A percentile compares a stretch with the other conserved stretches of the same genome.
These are phyloP conservation scores for Trichosanthes truncata DNA, from an alignment of 306 rosid genomes.

Conservation along the genomic window DNA sequence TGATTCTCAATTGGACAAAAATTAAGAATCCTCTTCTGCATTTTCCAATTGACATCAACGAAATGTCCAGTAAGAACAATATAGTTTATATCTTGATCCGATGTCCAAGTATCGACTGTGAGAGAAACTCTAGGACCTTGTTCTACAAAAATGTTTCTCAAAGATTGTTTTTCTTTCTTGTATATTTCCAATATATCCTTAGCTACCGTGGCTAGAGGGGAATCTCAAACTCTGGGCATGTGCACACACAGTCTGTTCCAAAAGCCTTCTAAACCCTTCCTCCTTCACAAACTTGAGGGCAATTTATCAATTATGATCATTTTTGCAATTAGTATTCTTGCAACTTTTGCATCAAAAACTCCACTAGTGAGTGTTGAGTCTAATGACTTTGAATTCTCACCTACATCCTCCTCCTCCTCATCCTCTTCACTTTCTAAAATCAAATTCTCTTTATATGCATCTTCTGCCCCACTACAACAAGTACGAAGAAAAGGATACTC, in stretches of 20 bases:
- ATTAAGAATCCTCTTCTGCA: background rate
- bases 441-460: background rate
- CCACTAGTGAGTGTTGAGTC: background rate
- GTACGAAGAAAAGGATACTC: background rate
- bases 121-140: background rate
- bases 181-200: background rate
- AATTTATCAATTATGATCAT: background rate
- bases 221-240: background rate
- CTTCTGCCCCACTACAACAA: background rate
- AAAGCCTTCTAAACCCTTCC: background rate
- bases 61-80: background rate
- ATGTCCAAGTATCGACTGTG: background rate
- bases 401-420: background rate
- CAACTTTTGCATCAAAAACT: background rate
- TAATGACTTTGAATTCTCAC: background rate
- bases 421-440: background rate
- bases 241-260: background rate
- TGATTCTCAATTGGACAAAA: background rate
- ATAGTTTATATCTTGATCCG: background rate
- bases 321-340: background rate
- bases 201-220: background rate
- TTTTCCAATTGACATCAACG: background rate
- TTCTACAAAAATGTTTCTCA: background rate
- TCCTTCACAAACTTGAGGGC: background rate
- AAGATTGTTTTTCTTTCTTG: background rate